phyloP scores from a whole-genome alignment of 2,329 filamentous ascomycete genomes.

The Dendrostoma leiphaemia region DNA sequence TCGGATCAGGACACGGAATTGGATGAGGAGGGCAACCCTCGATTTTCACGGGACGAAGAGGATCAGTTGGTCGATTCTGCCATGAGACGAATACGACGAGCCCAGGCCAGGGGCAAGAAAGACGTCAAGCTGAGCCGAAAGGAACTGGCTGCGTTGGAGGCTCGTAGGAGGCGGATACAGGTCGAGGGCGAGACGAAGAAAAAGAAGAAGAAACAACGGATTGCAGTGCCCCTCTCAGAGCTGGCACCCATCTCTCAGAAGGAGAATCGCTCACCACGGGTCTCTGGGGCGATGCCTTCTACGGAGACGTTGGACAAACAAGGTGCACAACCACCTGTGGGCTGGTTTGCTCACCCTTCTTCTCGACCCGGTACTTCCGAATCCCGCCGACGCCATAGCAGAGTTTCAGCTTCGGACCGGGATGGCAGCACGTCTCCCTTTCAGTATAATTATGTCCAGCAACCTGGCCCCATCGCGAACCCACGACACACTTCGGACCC shows the following conservation, averaged over 20 bases:
- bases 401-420: constrained; percentile 28
- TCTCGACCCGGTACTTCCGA: constrained; percentile 27
- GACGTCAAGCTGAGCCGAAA: constrained; percentile 79
- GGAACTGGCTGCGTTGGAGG: constrained; percentile 78
- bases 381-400: constrained; percentile 40
- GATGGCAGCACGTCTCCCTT: constrained; percentile 38
- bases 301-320: constrained; percentile 34
- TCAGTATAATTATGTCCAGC: constrained; percentile 43
- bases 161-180: constrained; percentile 59
- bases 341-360: constrained; percentile 48
- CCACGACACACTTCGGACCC: constrained; percentile 47
- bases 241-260: constrained; percentile 43
- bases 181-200: constrained; percentile 33
- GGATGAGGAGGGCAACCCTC: constrained; percentile 52
- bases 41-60: constrained; percentile 64
- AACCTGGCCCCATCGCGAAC: constrained; percentile 25
- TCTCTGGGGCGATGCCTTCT: constrained; percentile 34
- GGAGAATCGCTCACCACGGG: constrained; percentile 28
- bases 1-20: constrained; percentile 48
- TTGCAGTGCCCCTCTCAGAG: constrained; percentile 53
- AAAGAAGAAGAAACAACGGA: constrained; percentile 43
- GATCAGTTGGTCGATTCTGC: constrained; percentile 76
- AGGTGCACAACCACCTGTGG: constrained; percentile 44
- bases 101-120: constrained; percentile 70
- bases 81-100: constrained; percentile 74